Evolutionary conservation across 2,329 filamentous ascomycete species (phyloP), one percentile per base, ranked within the genome.

Genomic region (Plectosphaerella plurivora): DNA sequence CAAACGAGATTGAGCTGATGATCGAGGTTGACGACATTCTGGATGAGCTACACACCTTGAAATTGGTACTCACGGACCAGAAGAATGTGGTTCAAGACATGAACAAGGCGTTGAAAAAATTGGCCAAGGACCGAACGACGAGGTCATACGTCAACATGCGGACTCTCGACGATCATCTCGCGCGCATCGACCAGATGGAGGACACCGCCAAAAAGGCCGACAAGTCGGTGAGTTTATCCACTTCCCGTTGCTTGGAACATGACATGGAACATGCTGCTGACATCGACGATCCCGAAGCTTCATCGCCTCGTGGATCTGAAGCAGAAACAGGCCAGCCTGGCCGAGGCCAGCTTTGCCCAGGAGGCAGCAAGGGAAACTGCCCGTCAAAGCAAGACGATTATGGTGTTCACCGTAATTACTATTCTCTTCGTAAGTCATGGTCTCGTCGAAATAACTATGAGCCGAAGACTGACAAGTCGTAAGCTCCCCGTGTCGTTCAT

Each of bases 131-230:
- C 45, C 25, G 3, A 33, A 47, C 15, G 25, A 45, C 20, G n/a
- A 35, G 14, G 24, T 28, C 22, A 10, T 10, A 33, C 7, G 48
- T 49, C 51, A 53, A 41, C 47, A 52, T 11, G 45, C 36, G 24
- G 51, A 47, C 57, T 7, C 35, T 55, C n/a, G 57, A 59, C 8
- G 41, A 60, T 28, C 61, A 65, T 51, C 54, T 64, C n/a, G 45
- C 46, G 3, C 58, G 59, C 35, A 58, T 65, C 46, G 62, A 65
- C 51, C 59, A 56, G 51, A 52, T 62, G 35, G 60, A 63, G 55
- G 22, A 47, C 12, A 25, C 45, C 8, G 45, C 45, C 15, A 59
- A 56, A 8, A 63, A 63, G 36, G 62, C 60, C 1, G 54, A 62
- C 22, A 51, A 49, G 9, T 61, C 64, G 57, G 62, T 64, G 47